These are phyloP conservation scores for Alternaria longipes DNA, from an alignment of 2,329 filamentous ascomycete species.

Conservation along the genomic window DNA sequence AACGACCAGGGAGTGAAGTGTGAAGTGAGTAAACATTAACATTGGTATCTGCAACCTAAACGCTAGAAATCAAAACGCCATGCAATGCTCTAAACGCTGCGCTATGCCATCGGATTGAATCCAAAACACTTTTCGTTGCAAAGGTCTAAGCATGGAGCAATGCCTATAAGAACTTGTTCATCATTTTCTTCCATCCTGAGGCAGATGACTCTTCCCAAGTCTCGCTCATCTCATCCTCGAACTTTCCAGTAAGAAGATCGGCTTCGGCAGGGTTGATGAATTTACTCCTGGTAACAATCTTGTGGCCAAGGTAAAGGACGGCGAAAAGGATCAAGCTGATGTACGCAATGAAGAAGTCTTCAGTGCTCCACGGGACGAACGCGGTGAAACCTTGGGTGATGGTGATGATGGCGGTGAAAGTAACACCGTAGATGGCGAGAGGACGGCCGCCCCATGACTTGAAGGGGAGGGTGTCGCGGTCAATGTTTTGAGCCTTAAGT, in stretches of 20 bases:
- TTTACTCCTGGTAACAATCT: constrained; percentile 45
- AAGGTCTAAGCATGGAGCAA: not conserved
- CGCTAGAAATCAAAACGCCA: constrained; percentile 24
- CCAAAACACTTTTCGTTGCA: constrained; percentile 24
- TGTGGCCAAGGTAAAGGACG: constrained; percentile 70
- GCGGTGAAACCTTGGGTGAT: constrained; percentile 54
- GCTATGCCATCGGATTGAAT: constrained; percentile 24
- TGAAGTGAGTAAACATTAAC: constrained; percentile 21
- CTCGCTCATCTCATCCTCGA: constrained; percentile 40
- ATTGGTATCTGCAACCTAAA: constrained; percentile 23
- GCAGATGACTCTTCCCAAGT: constrained; percentile 47
- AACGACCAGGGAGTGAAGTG: not conserved
- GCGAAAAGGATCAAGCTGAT: constrained; percentile 52
- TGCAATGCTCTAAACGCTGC: constrained; percentile 28
- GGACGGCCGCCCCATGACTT: constrained; percentile 46
- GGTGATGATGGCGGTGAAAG: constrained; percentile 52
- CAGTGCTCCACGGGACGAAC: constrained; percentile 51
- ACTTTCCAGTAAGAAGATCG: constrained; percentile 55
- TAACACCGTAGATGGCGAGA: constrained; percentile 50
- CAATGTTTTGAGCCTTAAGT: constrained; percentile 49
- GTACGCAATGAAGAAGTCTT: constrained; percentile 52
- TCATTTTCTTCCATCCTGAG: constrained; percentile 43
- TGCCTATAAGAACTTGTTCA: constrained; percentile 36
- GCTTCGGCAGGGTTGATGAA: constrained; percentile 55
- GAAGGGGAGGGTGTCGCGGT: constrained; percentile 51